These are phyloP conservation scores for Arabidopsis arenosa DNA, from an alignment of 345 rosid genomes.

Conservation along the genomic window DNA sequence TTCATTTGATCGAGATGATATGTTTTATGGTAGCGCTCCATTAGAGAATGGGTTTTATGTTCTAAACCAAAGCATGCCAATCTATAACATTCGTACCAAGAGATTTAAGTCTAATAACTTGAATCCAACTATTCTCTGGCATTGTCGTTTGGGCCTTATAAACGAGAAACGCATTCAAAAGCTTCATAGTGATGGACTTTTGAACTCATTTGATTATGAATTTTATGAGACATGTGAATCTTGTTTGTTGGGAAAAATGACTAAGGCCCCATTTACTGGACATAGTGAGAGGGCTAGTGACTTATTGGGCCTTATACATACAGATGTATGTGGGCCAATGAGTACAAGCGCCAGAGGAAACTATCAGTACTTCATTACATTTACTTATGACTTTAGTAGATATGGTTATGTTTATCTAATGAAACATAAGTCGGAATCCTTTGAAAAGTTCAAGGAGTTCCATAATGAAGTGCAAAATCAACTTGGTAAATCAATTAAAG, in stretches of 20 bases:
- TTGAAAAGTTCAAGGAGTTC: too few relatives aligned
- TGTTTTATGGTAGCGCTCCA: too few relatives aligned
- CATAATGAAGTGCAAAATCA: too few relatives aligned
- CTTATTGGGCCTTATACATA: neutral
- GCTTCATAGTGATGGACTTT: neutral
- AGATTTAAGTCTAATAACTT: too few relatives aligned
- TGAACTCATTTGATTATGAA: neutral
- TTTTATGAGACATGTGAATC: neutral
- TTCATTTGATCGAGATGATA: too few relatives aligned
- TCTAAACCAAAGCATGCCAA: too few relatives aligned
- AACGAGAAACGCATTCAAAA: conserved; percentile 2
- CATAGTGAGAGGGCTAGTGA: neutral
- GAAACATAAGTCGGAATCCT: conserved; percentile 2
- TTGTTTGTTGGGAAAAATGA: neutral
- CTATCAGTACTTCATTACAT: conserved; percentile 10
- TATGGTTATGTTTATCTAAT: conserved; percentile 19
- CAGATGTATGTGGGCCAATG: conserved; percentile 9
- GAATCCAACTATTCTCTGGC: too few relatives aligned
- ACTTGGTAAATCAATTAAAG: too few relatives aligned
- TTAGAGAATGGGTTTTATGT: too few relatives aligned
- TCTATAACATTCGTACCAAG: too few relatives aligned
- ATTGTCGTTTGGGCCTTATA: neutral
- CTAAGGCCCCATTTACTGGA: neutral
- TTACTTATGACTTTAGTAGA: neutral
- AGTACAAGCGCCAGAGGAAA: neutral